Evolutionary conservation across 2,329 filamentous ascomycete genomes (phyloP), one percentile per base, ranked within the genome.

Genomic region (Colletotrichum sidae): DNA sequence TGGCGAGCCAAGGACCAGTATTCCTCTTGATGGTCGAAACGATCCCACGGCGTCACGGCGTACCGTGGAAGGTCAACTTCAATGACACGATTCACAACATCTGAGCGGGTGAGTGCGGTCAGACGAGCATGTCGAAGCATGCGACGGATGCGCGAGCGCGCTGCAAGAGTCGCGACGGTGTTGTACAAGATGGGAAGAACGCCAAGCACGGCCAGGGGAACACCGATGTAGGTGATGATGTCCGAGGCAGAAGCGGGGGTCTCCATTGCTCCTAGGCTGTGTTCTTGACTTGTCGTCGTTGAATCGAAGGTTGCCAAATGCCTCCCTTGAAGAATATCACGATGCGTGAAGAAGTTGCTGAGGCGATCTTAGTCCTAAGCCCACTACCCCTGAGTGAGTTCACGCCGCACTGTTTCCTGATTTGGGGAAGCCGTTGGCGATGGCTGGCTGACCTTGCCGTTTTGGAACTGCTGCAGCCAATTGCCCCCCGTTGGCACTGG

Each of bases 101-200:
- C 87, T 72, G 85, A 86, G 49, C 88, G 83, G 11, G 87, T 90
- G 49, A 90, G 80, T 0, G 86, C 88, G 2, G 83, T 84, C 8
- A 89, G 77, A n/a, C 81, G 82, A 73, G 86, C 85, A 59, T 82
- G 81, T 13, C 83, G 77, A 4, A 91, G 82, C 75, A 85, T 84
- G 60, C 83, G 84, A 72, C 84, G 84, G 74, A 91, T 88, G 52
- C 84, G 84, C 44, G 86, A 86, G 2, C 89, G 79, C 2, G 86
- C 88, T 12, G 86, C 78, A 34, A 90, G 82, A 3, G 87, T 89
- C 34, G 84, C 81, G 57, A 87, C 77, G 17, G 85, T 89, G 71
- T 90, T 91, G 77, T 90, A 91, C 47, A 91, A 79, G 55, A 90
- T 90, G 0, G 88, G 88, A 6, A 90, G 79, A 25, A 90, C 84